phyloP scores from a whole-genome alignment of 1,139 yeast genomes.

The Debaryomyces udenii region DNA sequence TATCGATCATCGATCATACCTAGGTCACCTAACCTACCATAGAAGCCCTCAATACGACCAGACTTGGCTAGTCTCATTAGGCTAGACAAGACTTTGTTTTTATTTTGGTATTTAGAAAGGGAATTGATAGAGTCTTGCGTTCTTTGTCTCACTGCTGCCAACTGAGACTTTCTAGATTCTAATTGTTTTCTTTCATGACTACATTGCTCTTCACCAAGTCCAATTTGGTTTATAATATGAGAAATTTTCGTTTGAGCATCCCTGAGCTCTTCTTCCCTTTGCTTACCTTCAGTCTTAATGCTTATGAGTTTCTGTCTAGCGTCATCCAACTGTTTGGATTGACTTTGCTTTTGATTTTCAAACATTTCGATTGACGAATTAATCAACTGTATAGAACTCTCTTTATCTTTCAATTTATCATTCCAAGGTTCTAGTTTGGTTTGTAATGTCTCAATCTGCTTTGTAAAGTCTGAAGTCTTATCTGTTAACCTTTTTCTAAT shows the following conservation, averaged over 20 bases:
- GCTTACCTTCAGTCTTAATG: conserved; percentile 56
- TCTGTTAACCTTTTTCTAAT: conserved; percentile 70
- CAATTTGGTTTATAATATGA: conserved; percentile 55
- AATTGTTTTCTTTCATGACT: conserved; percentile 50
- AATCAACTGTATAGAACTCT: conserved; percentile 65
- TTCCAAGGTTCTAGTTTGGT: conserved; percentile 83
- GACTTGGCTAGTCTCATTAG: conserved; percentile 70
- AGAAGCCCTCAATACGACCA: conserved; percentile 84
- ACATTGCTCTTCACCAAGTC: conserved; percentile 62
- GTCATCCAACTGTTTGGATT: conserved; percentile 48
- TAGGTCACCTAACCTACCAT: conserved; percentile 88
- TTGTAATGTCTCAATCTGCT: conserved; percentile 65
- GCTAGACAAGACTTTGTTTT: conserved; percentile 72
- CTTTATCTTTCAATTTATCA: conserved; percentile 64
- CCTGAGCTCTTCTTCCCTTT: conserved; percentile 49
- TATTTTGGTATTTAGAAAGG: conserved; percentile 61
- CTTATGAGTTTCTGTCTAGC: conserved; percentile 50
- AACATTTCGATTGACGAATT: conserved; percentile 68
- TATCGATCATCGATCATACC: conserved; percentile 86
- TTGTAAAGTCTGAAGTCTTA: conserved; percentile 68
- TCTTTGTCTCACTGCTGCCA: conserved; percentile 61
- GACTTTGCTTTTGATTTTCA: conserved; percentile 47
- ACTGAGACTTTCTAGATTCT: conserved; percentile 53
- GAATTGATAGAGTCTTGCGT: conserved; percentile 67
- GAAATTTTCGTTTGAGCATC: conserved; percentile 48